Percentiles rank a stretch among this genome's conserved stretches.
phyloP scores from a whole-genome alignment of 352 stramenopile genomes.

The Pythium coloratum region DNA sequence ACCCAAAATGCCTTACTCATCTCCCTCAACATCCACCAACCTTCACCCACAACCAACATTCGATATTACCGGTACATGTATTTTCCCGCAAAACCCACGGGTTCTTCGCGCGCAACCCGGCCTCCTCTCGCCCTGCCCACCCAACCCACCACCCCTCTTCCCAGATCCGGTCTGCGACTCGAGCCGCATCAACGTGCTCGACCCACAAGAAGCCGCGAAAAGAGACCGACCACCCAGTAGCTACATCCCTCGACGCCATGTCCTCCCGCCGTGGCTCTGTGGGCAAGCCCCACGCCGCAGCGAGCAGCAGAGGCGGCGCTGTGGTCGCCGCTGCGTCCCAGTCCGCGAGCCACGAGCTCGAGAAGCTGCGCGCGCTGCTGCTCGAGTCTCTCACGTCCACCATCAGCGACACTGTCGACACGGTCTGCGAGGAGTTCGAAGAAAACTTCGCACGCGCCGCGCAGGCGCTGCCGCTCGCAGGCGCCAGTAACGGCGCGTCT shows the following conservation, averaged over 20 bases:
- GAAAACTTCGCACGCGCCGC: constrained; percentile 20
- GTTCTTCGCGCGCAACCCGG: neutral
- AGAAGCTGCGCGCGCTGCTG: constrained; percentile 39
- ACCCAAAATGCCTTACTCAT: neutral
- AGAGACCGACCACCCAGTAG: neutral
- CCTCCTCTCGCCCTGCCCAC: neutral
- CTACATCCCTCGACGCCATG: neutral
- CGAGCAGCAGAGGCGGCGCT: neutral
- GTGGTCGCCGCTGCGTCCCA: neutral
- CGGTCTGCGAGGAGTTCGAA: constrained; percentile 51
- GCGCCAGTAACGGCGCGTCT: neutral
- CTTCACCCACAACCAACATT: constrained; percentile 4
- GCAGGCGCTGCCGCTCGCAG: constrained; percentile 20
- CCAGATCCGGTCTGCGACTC: neutral
- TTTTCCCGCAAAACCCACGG: constrained; percentile 8
- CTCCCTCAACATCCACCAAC: neutral
- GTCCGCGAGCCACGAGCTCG: constrained; percentile 14
- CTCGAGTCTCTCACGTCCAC: constrained; percentile 44
- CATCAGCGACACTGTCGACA: constrained; percentile 49
- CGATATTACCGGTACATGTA: no score
- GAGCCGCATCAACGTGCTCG: constrained; percentile 2
- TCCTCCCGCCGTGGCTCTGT: neutral
- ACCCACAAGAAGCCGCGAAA: neutral
- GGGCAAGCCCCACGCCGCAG: neutral
- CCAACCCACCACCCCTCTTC: neutral